Base-by-base conservation (phyloP, 1,284 basidiomycete genomes). In the Moesziomyces parantarcticus region DNA sequence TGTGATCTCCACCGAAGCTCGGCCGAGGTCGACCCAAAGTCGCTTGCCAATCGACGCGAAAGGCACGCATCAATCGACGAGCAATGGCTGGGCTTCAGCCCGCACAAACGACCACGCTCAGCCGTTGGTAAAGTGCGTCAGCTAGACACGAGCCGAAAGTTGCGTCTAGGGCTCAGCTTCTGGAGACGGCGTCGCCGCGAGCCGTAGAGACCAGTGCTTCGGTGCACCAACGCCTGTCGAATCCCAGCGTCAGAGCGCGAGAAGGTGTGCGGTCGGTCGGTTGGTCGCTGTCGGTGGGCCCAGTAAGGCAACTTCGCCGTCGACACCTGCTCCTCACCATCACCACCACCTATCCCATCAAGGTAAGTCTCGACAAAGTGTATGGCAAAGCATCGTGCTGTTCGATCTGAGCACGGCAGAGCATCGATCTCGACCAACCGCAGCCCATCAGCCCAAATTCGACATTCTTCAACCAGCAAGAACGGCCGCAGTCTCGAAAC, bases 261-360 rank as follows among this genome's bases (percentile, higher is more conserved):
- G n/a, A n/a, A n/a, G n/a, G n/a, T n/a, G n/a, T n/a, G n/a, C n/a
- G n/a, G n/a, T n/a, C n/a, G 13, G 29, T 32, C 13, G 36, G 7
- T 34, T 14, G n/a, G 11, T 20, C 29, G 42, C 29, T 48, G 18
- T 14, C 11, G 22, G 22, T 29, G 22, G 22, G 26, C 11, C 46
- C 16, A 48, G 46, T n/a, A 32, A 51, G 25, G 36, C 22, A 51
- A 32, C 45, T 26, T 25, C 25, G 26, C 18, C 43, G 47, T 22
- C 29, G n/a, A 14, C 21, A 32, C 47, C 50, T 58, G 34, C 32
- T 62, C 58, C 54, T 68, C 56, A 56, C 66, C 66, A 68, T 69
- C 66, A 58, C 53, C 66, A 62, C 66, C 51, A 58, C 56, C 59
- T 50, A 56, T 48, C 65, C 50, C 66, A 63, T 69, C 66, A 69